Evolutionary conservation across 176 grass and related monocot genomes (phyloP), one percentile per base, ranked within the genome.

Genomic region (Avena insularis): DNA sequence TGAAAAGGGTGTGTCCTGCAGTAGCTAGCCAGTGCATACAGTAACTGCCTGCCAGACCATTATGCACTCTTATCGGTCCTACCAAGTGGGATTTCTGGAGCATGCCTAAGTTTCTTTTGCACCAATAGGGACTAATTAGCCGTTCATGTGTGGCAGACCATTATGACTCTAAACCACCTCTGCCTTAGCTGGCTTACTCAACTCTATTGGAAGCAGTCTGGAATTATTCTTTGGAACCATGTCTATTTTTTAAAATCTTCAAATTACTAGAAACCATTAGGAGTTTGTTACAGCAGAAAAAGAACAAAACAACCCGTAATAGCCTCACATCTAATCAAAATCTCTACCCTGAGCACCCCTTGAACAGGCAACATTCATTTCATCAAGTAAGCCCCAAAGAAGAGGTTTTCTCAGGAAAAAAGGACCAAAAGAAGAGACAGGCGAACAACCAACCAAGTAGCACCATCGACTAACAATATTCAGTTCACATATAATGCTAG

Each of bases 11-110:
- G 31, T 50, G 6, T 8, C 40, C 40, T 43, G 40, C 40, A 43
- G n/a, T 81, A 21, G n/a, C 9, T 68, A 68, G 27, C 47, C 38
- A 40, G 25, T 81, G 59, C 80, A 77, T 68, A 65, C 60, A 68
- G 5, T 63, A 75, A 56, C 33, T 25, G 77, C 13, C 27, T 81
- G 56, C 5, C 15, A 12, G 53, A 36, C 21, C 58, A 54, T 64
- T 20, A 19, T 63, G 54, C 20, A 53, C 11, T 25, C 12, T 80
- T 73, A 82, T 50, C 31, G 38, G 13, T 43, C n/a, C 68, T 84
- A 77, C 40, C 7, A 77, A 69, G 29, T 82, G 20, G 25, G 16
- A 76, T 65, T 5, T 76, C 8, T 82, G 82, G 33, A 43, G 80
- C 15, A 79, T 50, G 21, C 20, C 15, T 38, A 27, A 16, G 40